Base-by-base conservation (phyloP, 352 stramenopile species). In the Globisporangium spiculum region DNA sequence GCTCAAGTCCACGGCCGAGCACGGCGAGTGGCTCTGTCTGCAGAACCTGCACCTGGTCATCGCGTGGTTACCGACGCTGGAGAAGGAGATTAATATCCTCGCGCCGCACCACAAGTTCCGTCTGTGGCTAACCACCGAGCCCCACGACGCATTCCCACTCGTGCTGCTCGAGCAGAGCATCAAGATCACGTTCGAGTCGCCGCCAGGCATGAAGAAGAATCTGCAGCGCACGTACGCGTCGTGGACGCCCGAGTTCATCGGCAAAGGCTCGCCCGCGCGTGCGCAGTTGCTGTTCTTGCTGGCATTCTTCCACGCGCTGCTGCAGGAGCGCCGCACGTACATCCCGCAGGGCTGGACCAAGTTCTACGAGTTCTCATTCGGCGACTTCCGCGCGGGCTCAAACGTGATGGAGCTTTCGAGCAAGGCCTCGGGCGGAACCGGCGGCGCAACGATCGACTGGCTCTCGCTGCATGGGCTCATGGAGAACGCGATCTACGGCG, bases 311-410 rank as follows among this genome's bases (percentile, higher is more conserved):
- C 95, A 99, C 63, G 90, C 89, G 27, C 60, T 96, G 10, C 67
- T 94, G 3, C 88, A 96, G 38, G 88, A 96, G 57, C 70, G 88
- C 26, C 79, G 92, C n/a, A 98, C 86, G 27, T 99, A 97, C 70
- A 96, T 98, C 50, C 96, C 94, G 4, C 95, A 98, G 72, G 96
- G 96, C 24, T 99, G 96, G 96, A 98, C 93, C 27, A 98, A 98
- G 65, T 96, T 97, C 58, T 98, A 98, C 79, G 96, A 98, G 74
- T 98, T 98, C 70, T 97, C 89, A 16, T 95, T 97, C 53, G 94
- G 92, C 1, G 96, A 98, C 68, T 91, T 98, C 63, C 92, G 93
- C n/a, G 94, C 93, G 20, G 96, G 93, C 6, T 81, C 86, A 0
- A 96, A 97, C 63, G 87, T 98, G 12, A 96, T 98, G 75, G 86